Evolutionary conservation across 2,329 filamentous ascomycete genomes (phyloP).

Genomic region (Ophiocordyceps robertsii): DNA sequence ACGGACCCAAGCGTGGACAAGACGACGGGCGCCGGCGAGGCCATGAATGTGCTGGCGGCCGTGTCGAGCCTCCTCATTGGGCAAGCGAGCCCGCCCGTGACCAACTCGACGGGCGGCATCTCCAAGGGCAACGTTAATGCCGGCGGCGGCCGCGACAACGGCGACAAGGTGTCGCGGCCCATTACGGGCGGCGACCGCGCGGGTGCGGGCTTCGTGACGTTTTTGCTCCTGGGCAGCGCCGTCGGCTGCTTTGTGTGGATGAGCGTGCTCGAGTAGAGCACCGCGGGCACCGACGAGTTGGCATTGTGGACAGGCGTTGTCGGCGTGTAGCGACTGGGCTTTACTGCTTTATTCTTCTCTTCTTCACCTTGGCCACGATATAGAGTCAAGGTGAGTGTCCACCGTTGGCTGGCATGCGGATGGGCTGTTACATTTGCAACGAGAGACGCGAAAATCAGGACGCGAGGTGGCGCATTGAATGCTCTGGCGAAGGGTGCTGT

Average conservation of each 20-base stretch:
- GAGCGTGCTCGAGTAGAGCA: slow-evolving; percentile 19
- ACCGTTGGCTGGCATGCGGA: too few species aligned
- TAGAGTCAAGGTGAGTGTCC: too few species aligned
- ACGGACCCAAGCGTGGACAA: slow-evolving; percentile 34
- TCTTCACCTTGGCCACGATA: too few species aligned
- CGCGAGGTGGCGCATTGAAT: too few species aligned
- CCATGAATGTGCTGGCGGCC: slow-evolving; percentile 43
- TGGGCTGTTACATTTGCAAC: too few species aligned
- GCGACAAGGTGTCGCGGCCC: slow-evolving; percentile 9
- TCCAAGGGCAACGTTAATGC: slow-evolving; percentile 27
- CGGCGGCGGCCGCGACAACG: slow-evolving; percentile 19
- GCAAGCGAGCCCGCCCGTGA: slow-evolving; percentile 25
- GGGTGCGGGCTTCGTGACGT: slow-evolving; percentile 34
- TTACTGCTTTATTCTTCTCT: too few species aligned
- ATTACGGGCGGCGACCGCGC: slow-evolving; percentile 31
- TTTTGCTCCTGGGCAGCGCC: slow-evolving; percentile 25
- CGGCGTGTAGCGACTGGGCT: not conserved
- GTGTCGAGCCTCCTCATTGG: slow-evolving; percentile 35
- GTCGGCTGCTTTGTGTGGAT: slow-evolving; percentile 37
- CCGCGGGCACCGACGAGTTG: not conserved
- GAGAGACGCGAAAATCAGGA: too few species aligned
- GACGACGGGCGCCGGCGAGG: slow-evolving; percentile 43
- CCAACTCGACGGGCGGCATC: slow-evolving; percentile 35
- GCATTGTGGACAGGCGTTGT: not conserved
- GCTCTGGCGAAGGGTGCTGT: too few species aligned